Evolutionary conservation across 306 rosid genomes (phyloP).

Genomic region (Rosa rugosa): DNA sequence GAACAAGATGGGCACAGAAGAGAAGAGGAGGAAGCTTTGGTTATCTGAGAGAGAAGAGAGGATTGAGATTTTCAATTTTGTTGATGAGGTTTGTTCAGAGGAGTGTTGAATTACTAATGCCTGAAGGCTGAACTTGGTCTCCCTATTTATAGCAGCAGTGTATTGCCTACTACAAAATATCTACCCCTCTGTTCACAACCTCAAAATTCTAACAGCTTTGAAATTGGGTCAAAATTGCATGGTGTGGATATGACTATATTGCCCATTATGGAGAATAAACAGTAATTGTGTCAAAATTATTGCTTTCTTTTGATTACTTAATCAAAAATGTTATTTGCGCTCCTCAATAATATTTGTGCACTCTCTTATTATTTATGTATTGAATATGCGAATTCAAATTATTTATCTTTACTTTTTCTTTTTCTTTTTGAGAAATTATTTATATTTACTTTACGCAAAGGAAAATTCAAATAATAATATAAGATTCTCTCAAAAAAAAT

Average conservation of each 20-base stretch:
- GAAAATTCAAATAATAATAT: too few relatives aligned
- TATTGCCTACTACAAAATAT: conserved; percentile 1
- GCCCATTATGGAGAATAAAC: not conserved
- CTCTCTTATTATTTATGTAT: too few relatives aligned
- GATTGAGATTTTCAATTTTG: not conserved
- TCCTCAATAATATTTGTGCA: too few relatives aligned
- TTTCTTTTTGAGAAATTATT: too few relatives aligned
- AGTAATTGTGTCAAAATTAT: not conserved
- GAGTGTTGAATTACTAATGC: conserved; percentile 7
- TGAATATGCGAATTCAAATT: not conserved
- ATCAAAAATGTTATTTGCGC: too few relatives aligned
- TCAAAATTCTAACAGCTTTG: conserved; percentile 11
- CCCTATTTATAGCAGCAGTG: conserved; percentile 60
- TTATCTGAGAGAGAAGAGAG: not conserved
- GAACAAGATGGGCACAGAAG: not conserved
- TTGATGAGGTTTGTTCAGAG: not conserved
- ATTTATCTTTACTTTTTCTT: not conserved
- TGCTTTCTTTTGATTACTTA: too few relatives aligned
- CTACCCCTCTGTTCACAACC: conserved; percentile 13
- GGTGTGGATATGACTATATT: not conserved
- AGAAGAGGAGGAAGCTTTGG: not conserved
- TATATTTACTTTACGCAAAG: not conserved
- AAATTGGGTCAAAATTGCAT: not conserved
- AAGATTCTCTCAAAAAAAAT: too few relatives aligned
- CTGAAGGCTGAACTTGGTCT: not conserved